Evolutionary conservation across 1,139 yeast genomes (phyloP).

Genomic region (Geotrichum histeridarum): DNA sequence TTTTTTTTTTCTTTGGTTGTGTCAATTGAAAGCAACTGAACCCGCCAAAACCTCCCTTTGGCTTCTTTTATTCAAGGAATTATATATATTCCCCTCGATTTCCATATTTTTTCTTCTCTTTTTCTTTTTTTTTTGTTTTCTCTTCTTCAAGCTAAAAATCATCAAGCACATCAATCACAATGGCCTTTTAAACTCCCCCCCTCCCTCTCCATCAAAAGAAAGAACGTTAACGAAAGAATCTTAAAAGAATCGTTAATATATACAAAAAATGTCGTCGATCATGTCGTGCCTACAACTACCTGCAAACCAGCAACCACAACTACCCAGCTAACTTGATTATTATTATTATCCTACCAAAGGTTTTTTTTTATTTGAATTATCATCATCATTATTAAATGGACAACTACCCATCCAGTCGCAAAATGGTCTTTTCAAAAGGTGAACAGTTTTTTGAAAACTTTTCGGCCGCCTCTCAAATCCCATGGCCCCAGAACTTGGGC

Average conservation of each 20-base stretch:
- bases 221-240: neutral
- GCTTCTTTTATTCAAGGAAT: neutral
- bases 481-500: constrained; percentile 10
- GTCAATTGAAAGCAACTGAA: too few species aligned
- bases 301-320: constrained; percentile 3
- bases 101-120: neutral
- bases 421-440: constrained; percentile 6
- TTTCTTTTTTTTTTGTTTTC: neutral
- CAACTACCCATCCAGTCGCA: constrained; percentile 1
- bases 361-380: too few species aligned
- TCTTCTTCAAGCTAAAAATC: neutral
- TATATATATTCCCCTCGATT: neutral
- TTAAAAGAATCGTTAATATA: neutral
- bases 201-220: neutral
- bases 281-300: neutral
- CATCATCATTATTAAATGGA: too few species aligned
- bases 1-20: too few species aligned
- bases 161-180: neutral
- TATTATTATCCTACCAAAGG: neutral
- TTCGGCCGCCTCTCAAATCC: constrained; percentile 2
- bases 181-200: constrained; percentile 3
- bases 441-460: constrained; percentile 15
- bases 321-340: constrained; percentile 3
- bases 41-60: too few species aligned
- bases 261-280: constrained; percentile 4